These are phyloP conservation scores for Annulohypoxylon stygium DNA, from an alignment of 495 filamentous ascomycete genomes.

Conservation along the genomic window DNA sequence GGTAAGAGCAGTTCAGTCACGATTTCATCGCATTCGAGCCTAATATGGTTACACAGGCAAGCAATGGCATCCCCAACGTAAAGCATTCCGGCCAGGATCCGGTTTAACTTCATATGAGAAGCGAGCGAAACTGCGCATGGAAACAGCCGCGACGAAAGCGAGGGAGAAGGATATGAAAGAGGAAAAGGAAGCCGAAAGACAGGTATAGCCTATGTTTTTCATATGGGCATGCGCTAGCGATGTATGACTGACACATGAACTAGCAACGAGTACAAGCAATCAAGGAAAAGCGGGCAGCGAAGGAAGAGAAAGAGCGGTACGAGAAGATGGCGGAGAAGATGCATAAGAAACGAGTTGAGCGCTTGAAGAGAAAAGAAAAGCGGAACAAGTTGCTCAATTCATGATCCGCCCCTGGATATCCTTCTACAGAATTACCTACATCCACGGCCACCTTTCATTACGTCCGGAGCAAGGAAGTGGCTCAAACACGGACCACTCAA, in stretches of 20 bases:
- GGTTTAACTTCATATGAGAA: conserved; percentile 83
- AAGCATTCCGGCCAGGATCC: conserved; percentile 86
- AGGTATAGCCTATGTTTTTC: conserved; percentile 66
- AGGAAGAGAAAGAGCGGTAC: conserved; percentile 93
- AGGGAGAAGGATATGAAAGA: conserved; percentile 95
- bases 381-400: conserved; percentile 96
- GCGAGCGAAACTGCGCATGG: conserved; percentile 73
- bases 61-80: conserved; percentile 87
- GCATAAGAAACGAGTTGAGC: conserved; percentile 94
- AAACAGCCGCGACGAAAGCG: conserved; percentile 80
- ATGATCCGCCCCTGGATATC: conserved; percentile 58
- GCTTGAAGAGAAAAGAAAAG: conserved; percentile 94
- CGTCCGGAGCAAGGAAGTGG: background rate
- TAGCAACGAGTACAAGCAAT: conserved; percentile 82
- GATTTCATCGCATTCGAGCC: background rate
- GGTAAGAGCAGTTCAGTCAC: conserved; percentile 57
- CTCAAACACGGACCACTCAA: background rate
- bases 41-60: conserved; percentile 74
- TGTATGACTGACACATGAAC: conserved; percentile 12
- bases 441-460: conserved; percentile 1
- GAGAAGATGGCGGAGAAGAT: conserved; percentile 97
- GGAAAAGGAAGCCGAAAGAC: conserved; percentile 88
- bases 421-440: conserved; percentile 18
- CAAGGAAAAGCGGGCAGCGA: conserved; percentile 83
- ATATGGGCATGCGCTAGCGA: background rate